These are phyloP conservation scores for Trypanosoma lewisi DNA, from an alignment of 208 protist genomes.

Conservation along the genomic window DNA sequence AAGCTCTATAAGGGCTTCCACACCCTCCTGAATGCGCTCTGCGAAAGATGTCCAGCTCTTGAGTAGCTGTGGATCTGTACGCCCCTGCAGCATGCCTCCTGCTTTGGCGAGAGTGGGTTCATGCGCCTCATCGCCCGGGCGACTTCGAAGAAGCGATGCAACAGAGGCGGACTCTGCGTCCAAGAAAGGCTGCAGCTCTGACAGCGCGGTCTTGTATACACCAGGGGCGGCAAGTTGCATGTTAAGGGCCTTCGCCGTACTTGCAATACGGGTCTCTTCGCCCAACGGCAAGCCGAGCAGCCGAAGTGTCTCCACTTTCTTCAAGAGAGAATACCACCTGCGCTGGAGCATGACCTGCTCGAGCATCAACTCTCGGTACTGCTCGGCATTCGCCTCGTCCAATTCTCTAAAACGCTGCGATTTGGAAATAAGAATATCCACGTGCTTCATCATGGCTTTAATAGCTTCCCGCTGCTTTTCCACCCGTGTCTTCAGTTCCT, in stretches of 20 bases:
- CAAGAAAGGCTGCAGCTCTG: conserved; percentile 48
- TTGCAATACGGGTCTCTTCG: conserved; percentile 44
- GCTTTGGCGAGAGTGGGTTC: conserved; percentile 4
- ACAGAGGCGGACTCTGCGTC: conserved; percentile 41
- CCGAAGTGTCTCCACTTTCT: conserved; percentile 59
- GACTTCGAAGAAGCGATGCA: conserved; percentile 21
- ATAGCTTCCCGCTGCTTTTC: conserved; percentile 58
- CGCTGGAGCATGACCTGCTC: conserved; percentile 64
- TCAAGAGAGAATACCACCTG: conserved; percentile 48
- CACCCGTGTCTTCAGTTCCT: conserved; percentile 58
- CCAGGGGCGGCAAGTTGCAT: conserved; percentile 50
- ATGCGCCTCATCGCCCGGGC: conserved; percentile 15
- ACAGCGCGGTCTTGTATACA: conserved; percentile 37
- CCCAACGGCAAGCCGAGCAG: conserved; percentile 31
- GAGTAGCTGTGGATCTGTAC: conserved; percentile 45
- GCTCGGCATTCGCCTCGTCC: conserved; percentile 44
- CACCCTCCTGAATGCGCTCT: conserved; percentile 56
- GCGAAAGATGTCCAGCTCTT: conserved; percentile 44
- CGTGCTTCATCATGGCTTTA: conserved; percentile 30
- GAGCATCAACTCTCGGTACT: conserved; percentile 36
- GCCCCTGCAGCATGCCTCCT: conserved; percentile 27
- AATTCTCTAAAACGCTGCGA: conserved; percentile 36
- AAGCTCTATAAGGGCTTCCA: conserved; percentile 46
- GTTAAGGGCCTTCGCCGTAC: conserved; percentile 34
- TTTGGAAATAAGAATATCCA: conserved; percentile 35